Conservation (phyloP, 139 green algal species). For the Limnomonas spitsbergensis region DNA sequence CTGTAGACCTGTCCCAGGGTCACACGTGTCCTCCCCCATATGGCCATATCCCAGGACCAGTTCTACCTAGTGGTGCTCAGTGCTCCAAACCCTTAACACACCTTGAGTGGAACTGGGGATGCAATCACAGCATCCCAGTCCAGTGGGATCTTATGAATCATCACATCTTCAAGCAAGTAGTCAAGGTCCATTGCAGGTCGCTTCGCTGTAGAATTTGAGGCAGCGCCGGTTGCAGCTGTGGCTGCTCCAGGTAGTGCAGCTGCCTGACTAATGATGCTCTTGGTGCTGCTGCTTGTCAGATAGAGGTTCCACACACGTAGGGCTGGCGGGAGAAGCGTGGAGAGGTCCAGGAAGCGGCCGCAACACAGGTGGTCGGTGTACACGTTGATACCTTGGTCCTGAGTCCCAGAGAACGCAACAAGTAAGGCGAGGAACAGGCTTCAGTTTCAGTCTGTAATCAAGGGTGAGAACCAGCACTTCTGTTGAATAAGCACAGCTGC, state of each 20-base stretch:
- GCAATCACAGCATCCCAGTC: background rate
- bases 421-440: background rate
- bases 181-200: slow-evolving; percentile 66
- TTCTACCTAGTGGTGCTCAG: too few species aligned
- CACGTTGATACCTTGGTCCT: background rate
- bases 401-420: background rate
- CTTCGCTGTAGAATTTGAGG: background rate
- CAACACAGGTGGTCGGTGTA: background rate
- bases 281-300: background rate
- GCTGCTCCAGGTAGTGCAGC: too few species aligned
- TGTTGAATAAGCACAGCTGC: too few species aligned
- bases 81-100: too few species aligned
- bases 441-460: too few species aligned
- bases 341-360: slow-evolving; percentile 18
- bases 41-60: too few species aligned
- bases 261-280: background rate
- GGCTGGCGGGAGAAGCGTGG: background rate
- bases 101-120: slow-evolving; percentile 28
- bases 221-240: background rate
- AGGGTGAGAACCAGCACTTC: too few species aligned
- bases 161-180: slow-evolving; percentile 70
- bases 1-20: too few species aligned
- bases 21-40: too few species aligned
- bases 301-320: background rate
- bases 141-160: background rate